These are phyloP conservation scores for Phaseolus coccineus DNA, from an alignment of 331 rosid genomes.

Conservation along the genomic window DNA sequence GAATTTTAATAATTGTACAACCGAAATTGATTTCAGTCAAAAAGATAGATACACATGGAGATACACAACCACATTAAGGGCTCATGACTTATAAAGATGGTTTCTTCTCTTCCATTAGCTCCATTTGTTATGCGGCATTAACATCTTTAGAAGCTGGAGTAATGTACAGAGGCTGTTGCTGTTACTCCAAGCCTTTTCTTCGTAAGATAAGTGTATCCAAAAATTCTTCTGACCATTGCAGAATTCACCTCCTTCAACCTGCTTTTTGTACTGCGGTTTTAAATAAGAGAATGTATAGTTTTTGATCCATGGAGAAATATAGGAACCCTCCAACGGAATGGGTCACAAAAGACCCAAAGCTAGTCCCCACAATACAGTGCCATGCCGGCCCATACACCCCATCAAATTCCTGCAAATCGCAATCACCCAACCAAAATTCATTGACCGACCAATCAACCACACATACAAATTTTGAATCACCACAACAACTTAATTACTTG, in stretches of 20 bases:
- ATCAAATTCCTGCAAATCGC: slow-evolving; percentile 85
- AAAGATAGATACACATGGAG: slow-evolving; percentile 31
- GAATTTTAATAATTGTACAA: neutral
- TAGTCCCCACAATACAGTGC: slow-evolving; percentile 96
- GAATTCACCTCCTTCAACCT: slow-evolving; percentile 49
- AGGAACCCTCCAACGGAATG: slow-evolving; percentile 95
- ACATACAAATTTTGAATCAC: neutral
- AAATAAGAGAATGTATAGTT: slow-evolving; percentile 79
- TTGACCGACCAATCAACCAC: slow-evolving; percentile 52
- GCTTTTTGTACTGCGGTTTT: slow-evolving; percentile 90
- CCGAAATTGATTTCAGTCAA: slow-evolving; percentile 21
- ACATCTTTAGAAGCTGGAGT: slow-evolving; percentile 9
- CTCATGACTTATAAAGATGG: slow-evolving; percentile 4
- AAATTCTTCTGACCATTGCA: slow-evolving; percentile 33
- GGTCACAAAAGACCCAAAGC: slow-evolving; percentile 98
- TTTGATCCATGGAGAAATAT: slow-evolving; percentile 90
- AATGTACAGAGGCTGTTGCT: slow-evolving; percentile 37
- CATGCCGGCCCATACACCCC: slow-evolving; percentile 96
- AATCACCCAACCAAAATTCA: slow-evolving; percentile 50
- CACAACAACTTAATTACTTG: neutral
- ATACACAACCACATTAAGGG: slow-evolving; percentile 5
- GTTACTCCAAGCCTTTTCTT: slow-evolving; percentile 32
- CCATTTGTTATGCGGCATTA: slow-evolving; percentile 29
- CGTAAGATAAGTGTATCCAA: slow-evolving; percentile 33
- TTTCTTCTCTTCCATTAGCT: slow-evolving; percentile 39